These are phyloP conservation scores for Tolypocladium tropicale DNA, from an alignment of 2,329 filamentous ascomycete genomes.

Conservation along the genomic window DNA sequence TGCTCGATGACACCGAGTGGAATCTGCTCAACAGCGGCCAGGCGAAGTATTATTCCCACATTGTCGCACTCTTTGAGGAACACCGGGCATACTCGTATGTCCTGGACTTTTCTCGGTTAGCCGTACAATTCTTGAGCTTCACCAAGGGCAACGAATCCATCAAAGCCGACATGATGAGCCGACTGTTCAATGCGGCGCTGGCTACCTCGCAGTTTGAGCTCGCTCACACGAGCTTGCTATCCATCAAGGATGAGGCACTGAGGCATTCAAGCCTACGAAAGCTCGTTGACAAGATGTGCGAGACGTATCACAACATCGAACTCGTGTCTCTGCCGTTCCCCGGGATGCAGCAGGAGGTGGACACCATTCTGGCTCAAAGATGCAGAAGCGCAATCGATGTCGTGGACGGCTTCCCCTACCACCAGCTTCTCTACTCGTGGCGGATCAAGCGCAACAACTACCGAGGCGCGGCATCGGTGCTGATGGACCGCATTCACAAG, in stretches of 20 bases:
- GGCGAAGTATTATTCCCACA: conserved; percentile 77
- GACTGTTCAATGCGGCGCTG: conserved; percentile 74
- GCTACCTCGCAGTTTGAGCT: conserved; percentile 71
- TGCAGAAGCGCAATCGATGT: conserved; percentile 61
- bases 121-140: conserved; percentile 50
- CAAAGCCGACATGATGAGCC: conserved; percentile 64
- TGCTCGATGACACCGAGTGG: conserved; percentile 70
- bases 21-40: conserved; percentile 60
- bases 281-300: conserved; percentile 60
- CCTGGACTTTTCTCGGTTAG: conserved; percentile 70
- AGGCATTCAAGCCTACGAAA: conserved; percentile 61
- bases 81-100: conserved; percentile 70
- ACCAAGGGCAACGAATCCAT: conserved; percentile 24
- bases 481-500: conserved; percentile 54
- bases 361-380: conserved; percentile 63
- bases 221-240: conserved; percentile 68
- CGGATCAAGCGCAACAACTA: conserved; percentile 77
- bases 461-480: conserved; percentile 60
- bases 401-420: conserved; percentile 62
- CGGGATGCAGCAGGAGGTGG: conserved; percentile 66
- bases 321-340: conserved; percentile 72
- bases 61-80: conserved; percentile 72
- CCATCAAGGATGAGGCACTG: conserved; percentile 62
- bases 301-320: conserved; percentile 52
- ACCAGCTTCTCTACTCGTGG: conserved; percentile 87